phyloP scores from a whole-genome alignment of 2,329 filamentous ascomycete genomes.

The Sporothrix protearum region DNA sequence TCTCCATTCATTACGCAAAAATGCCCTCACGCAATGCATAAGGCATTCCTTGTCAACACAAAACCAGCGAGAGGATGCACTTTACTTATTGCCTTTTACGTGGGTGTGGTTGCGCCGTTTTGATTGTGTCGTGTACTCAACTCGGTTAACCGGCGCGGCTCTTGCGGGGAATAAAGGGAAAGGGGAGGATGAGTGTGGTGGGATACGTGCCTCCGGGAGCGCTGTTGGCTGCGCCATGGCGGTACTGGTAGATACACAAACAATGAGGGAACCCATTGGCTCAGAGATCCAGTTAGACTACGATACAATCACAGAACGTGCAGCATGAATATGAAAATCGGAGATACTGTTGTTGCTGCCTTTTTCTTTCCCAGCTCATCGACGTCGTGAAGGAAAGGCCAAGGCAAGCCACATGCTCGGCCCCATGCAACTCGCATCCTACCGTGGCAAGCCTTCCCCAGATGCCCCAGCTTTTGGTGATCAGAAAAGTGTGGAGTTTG shows the following conservation, averaged over 20 bases:
- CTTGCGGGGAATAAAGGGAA: not conserved
- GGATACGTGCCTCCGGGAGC: not conserved
- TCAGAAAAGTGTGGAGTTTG: not conserved
- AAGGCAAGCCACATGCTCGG: constrained; percentile 1
- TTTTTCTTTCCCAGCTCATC: not conserved
- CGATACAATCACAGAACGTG: not conserved
- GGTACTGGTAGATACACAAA: not conserved
- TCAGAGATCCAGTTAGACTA: not conserved
- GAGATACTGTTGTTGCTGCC: not conserved
- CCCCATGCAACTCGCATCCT: not conserved
- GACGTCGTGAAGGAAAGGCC: not conserved
- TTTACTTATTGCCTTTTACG: not conserved
- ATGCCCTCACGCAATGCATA: constrained; percentile 15
- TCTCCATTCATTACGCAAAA: constrained; percentile 16
- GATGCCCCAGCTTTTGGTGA: not conserved
- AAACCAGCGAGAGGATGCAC: not conserved
- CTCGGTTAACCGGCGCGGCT: constrained; percentile 15
- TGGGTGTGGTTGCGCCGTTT: constrained; percentile 2
- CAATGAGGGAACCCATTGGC: too few species aligned
- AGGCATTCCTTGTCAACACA: not conserved
- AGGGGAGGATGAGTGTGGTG: not conserved
- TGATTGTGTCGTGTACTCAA: not conserved
- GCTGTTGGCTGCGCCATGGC: not conserved
- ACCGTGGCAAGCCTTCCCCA: not conserved
- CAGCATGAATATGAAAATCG: not conserved